Base-by-base conservation (phyloP, 352 stramenopile genomes). In the Peronospora belbahrii region DNA sequence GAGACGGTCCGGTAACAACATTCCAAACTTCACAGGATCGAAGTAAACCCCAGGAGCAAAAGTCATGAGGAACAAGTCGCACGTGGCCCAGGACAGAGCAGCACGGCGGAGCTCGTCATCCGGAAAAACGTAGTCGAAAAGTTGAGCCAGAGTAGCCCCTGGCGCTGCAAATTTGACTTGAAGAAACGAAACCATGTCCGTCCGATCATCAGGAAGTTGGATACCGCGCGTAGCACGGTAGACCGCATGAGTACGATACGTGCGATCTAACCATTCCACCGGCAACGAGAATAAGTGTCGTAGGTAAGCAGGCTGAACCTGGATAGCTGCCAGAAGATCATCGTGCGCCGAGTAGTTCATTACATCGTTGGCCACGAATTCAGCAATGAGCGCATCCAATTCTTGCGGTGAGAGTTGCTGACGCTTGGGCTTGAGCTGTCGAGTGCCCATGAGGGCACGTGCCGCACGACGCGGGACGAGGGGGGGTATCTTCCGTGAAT, bases 1-100 rank as follows among this genome's bases (percentile, higher is more conserved):
- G 3, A 23, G 8, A 15, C 3, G 3, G 2, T 17, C 4, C 4
- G 15, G 17, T 13, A 23, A 3, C 6, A 30, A 14, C 9, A 33
- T 18, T 3, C 18, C 24, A n/a, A 55, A 14, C 25, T 56, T 56
- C 1, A 49, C n/a, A 8, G 48, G 40, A 13, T 56, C 48, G 2
- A 49, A 30, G 33, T 56, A 56, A 6, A 49, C 7, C 0, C 5
- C 31, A 17, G 48, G 48, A 13, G 48, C 19, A 19, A 45, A 49
- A 14, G 44, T 15, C 39, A 43, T 49, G 15, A 45, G 4, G 34
- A 50, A 6, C 14, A 49, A 27, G 11, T 49, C 39, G 22, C 32
- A 19, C 2, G 23, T 41, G 11, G 39, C 30, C 34, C 17, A 41
- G 9, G 4, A 14, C 0, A 27, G 1, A 4, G 18, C 34, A 6